These are phyloP conservation scores for Nymphaea colorata DNA, from an alignment of 164 flowering plant species.

Conservation along the genomic window DNA sequence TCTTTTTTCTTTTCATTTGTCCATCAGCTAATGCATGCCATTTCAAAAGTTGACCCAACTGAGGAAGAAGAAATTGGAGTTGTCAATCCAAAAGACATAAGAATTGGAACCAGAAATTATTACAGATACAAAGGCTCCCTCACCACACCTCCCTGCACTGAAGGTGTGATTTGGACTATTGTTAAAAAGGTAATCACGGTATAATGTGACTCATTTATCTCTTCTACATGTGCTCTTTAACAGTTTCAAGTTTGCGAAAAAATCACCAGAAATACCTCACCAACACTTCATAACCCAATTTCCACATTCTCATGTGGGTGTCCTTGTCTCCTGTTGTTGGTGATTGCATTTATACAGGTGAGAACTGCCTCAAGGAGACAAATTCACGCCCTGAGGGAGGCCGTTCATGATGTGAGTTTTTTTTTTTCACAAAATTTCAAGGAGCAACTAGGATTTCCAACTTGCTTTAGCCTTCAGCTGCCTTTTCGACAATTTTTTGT, in stretches of 20 bases:
- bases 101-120: constrained; percentile 19
- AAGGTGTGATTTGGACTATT: constrained; percentile 36
- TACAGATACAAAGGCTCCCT: constrained; percentile 46
- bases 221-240: too few species aligned
- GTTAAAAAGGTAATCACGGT: constrained; percentile 26
- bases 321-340: neutral
- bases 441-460: too few species aligned
- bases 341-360: neutral
- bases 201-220: neutral
- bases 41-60: neutral
- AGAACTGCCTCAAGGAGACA: neutral
- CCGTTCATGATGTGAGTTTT: neutral
- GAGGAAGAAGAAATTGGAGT: constrained; percentile 30
- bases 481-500: too few species aligned
- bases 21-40: neutral
- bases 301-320: too few species aligned
- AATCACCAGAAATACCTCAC: too few species aligned
- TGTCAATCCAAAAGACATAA: constrained; percentile 40
- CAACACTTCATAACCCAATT: too few species aligned
- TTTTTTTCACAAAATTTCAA: too few species aligned
- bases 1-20: too few species aligned
- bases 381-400: constrained; percentile 1
- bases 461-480: too few species aligned
- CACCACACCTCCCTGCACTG: constrained; percentile 54
- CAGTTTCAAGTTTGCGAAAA: too few species aligned